Evolutionary conservation across 2,329 filamentous ascomycete genomes (phyloP), one percentile per base, ranked within the genome.

Genomic region (Parastagonospora avenae): DNA sequence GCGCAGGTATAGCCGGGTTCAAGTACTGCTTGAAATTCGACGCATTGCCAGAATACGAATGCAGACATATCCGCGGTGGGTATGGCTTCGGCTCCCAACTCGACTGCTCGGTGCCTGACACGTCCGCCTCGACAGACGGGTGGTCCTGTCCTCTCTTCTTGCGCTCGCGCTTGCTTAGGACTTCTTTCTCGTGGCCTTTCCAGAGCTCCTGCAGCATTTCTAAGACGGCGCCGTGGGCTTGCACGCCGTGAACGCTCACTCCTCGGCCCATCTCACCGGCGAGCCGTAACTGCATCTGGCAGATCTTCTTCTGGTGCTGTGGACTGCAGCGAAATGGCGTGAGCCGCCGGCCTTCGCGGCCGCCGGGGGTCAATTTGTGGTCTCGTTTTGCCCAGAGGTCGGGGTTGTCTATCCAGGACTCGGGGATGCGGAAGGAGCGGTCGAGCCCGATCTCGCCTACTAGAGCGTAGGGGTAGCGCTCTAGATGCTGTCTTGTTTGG

Each of bases 1-100:
- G 80, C 0, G 86, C 85, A 0, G 93, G 93, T 8, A 94, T 85
- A 1, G 82, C 79, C 1, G 85, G 83, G 57, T 89, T 82, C 41
- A 91, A 76, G 66, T 96, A 97, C 71, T 92, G 91, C 58, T 83
- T 87, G 32, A 97, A 76, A 29, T 87, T 82, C 49, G 94, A 87
- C 9, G 85, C 79, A 5, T 88, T 83, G 0, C 91, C 93, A 41
- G 90, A 95, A 74, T 92, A 99, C 0, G 92, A 97, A 74, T 99
- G 94, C 52, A 99, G 84, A 68, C 94, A 99, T 68, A 97, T 88
- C 8, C 92, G 80, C 1, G 92, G 92, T 4, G 94, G 92, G 62
- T 88, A 97, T 0, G 89, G 87, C 52, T 82, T 85, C 1, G 78
- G 45, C n/a, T 33, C 28, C 35, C 46, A 28, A n/a, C 27, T 40